Percentiles rank a stretch among this genome's conserved stretches.
Evolutionary conservation across 169 alveolate species (phyloP).

Genomic region (Prorocentrum cordatum): DNA sequence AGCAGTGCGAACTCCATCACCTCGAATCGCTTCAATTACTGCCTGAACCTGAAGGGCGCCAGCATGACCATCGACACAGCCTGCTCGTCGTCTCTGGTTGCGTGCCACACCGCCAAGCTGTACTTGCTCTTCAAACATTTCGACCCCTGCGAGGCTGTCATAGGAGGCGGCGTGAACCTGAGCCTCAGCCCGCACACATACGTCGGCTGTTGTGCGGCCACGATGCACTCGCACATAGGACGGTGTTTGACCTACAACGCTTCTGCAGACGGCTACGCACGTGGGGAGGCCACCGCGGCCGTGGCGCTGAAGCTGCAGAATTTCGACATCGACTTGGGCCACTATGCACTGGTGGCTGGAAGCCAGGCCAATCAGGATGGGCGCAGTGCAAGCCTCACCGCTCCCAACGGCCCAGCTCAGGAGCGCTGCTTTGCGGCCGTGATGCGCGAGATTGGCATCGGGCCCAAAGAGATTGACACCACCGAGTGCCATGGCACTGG

Average conservation of each 20-base stretch:
- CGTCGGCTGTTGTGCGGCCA: slow-evolving; percentile 39
- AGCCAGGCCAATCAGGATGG: slow-evolving; percentile 68
- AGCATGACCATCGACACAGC: slow-evolving; percentile 67
- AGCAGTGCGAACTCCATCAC: slow-evolving; percentile 62
- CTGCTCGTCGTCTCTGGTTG: slow-evolving; percentile 22
- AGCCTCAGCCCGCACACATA: slow-evolving; percentile 34
- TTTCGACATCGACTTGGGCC: slow-evolving; percentile 54
- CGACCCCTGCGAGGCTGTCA: slow-evolving; percentile 58
- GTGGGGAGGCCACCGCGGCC: slow-evolving; percentile 33
- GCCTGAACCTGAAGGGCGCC: slow-evolving; percentile 66
- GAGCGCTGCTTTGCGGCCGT: slow-evolving; percentile 54
- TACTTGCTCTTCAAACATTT: slow-evolving; percentile 36
- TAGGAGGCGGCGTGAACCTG: slow-evolving; percentile 50
- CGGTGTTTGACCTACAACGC: slow-evolving; percentile 62
- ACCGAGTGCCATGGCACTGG: slow-evolving; percentile 68
- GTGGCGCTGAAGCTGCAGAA: slow-evolving; percentile 32
- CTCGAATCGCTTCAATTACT: slow-evolving; percentile 56
- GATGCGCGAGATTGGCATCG: slow-evolving; percentile 28
- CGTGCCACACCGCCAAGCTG: slow-evolving; percentile 30
- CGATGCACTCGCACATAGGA: slow-evolving; percentile 59
- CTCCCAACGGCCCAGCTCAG: slow-evolving; percentile 68
- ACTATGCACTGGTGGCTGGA: slow-evolving; percentile 39
- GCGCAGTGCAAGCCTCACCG: slow-evolving; percentile 53
- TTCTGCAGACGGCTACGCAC: slow-evolving; percentile 59
- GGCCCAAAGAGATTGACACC: slow-evolving; percentile 41